Conservation (phyloP, 2,329 filamentous ascomycete genomes). For the Verticillium longisporum region DNA sequence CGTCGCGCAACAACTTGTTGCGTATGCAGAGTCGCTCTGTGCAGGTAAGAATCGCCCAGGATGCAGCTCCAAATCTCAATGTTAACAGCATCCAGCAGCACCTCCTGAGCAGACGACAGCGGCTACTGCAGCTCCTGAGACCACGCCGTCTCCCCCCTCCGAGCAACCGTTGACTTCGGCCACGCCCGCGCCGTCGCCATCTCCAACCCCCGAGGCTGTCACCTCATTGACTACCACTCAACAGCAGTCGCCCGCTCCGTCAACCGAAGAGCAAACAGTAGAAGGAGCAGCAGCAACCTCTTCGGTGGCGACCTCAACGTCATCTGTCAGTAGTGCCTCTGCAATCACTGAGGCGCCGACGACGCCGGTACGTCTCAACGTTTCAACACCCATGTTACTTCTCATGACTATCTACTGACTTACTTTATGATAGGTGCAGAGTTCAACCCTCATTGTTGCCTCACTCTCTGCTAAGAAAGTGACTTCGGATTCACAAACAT, state of each 20-base stretch:
- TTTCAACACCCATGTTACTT: background rate
- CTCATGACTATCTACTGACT: background rate
- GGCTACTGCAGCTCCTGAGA: slow-evolving; percentile 1
- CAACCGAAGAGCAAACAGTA: background rate
- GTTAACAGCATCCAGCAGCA: background rate
- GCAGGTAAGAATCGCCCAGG: slow-evolving; percentile 15
- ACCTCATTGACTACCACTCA: background rate
- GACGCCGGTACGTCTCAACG: slow-evolving; percentile 1
- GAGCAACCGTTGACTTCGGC: background rate
- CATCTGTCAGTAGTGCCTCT: slow-evolving; percentile 9
- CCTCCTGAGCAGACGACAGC: slow-evolving; percentile 5
- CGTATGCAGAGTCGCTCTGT: slow-evolving; percentile 19
- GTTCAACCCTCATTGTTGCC: background rate
- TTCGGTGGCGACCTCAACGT: background rate
- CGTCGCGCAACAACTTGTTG: slow-evolving; percentile 19
- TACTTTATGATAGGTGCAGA: background rate
- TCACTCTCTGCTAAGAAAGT: background rate
- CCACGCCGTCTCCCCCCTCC: background rate
- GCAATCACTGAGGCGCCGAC: slow-evolving; percentile 4
- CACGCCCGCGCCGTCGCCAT: background rate
- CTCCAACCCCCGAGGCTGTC: background rate
- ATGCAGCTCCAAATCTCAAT: background rate
- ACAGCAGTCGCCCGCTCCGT: background rate
- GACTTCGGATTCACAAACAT: background rate
- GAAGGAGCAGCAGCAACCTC: background rate